Base-by-base conservation (phyloP, 179 eudicot genomes). In the Dionaea muscipula region DNA sequence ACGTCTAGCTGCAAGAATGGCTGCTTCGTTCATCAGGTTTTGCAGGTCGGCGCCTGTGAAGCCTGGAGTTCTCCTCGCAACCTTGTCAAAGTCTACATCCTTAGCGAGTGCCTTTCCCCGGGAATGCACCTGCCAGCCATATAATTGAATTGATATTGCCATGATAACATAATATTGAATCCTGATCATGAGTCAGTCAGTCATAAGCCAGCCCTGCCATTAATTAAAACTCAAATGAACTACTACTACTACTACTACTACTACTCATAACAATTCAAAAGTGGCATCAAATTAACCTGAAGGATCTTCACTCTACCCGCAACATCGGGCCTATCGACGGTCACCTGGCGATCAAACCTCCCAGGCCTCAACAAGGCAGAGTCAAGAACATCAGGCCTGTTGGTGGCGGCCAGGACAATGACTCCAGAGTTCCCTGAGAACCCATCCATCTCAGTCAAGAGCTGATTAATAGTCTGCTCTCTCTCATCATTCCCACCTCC, bases 401-500 rank as follows among this genome's bases (percentile, higher is more conserved):
- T 93, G 2, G 99, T 93, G 0, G 99, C 99, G 22, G 96, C 99
- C 80, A 93, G 56, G 17, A 93, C 99, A 61, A 93, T 93, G 0
- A 93, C 96, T 27, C 96, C 99, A 0, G 94, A 82, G 61, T 93
- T 93, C 0, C 99, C 99, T 0, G 94, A 79, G 39, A 93, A 93
- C 0, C 99, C 99, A 75, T 93, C 99, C 99, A 93, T 93, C 75
- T 93, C 96, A 10, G 99, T 87, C 84, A 93, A 72, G 61, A 93
- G 69, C 93, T 93, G 99, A 72, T 93, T 93, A 62, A 93, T 88
- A 17, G 96, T 93, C 69, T 93, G 99, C 56, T 93, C 99, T 46
- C 99, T 88, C 80, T 93, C 96, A 70, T 93, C 99, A 68, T 93
- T 93, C 24, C 99, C 96, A 56, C 96, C 99, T 2, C 99, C 99